Evolutionary conservation across 345 rosid species (phyloP).

Genomic region (Eucalyptus sideroxylon): DNA sequence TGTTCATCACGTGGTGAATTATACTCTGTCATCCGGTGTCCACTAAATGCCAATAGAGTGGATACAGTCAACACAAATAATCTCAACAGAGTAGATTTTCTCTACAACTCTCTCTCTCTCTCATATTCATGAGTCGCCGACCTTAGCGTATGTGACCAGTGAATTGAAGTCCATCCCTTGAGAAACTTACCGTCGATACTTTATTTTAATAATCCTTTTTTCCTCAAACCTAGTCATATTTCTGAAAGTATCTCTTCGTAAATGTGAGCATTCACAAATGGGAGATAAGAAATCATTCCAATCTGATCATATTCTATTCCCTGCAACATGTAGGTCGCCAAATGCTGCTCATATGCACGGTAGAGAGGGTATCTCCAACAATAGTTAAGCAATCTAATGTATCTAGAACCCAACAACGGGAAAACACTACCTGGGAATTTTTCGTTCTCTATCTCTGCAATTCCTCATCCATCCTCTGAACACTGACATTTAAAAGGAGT

Average conservation of each 20-base stretch:
- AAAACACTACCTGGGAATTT: constrained; percentile 47
- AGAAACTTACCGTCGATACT: background rate
- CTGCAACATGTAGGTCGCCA: background rate
- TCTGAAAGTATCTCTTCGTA: background rate
- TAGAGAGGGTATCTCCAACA: background rate
- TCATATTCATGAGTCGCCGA: background rate
- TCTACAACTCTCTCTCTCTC: background rate
- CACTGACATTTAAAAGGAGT: constrained; percentile 29
- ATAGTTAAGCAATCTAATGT: background rate
- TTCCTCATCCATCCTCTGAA: constrained; percentile 61
- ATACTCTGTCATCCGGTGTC: background rate
- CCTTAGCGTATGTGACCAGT: background rate
- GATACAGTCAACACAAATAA: background rate
- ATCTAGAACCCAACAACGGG: background rate
- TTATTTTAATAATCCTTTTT: background rate
- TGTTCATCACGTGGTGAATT: background rate
- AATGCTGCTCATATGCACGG: background rate
- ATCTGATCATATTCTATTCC: background rate
- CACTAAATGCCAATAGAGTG: background rate
- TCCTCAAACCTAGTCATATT: background rate
- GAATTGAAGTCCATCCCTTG: background rate
- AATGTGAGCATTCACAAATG: background rate
- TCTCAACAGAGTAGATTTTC: background rate
- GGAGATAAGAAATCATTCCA: background rate
- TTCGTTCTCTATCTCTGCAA: constrained; percentile 60